Conservation (phyloP, 2,329 filamentous ascomycete species). For the Colletotrichum zoysiae region DNA sequence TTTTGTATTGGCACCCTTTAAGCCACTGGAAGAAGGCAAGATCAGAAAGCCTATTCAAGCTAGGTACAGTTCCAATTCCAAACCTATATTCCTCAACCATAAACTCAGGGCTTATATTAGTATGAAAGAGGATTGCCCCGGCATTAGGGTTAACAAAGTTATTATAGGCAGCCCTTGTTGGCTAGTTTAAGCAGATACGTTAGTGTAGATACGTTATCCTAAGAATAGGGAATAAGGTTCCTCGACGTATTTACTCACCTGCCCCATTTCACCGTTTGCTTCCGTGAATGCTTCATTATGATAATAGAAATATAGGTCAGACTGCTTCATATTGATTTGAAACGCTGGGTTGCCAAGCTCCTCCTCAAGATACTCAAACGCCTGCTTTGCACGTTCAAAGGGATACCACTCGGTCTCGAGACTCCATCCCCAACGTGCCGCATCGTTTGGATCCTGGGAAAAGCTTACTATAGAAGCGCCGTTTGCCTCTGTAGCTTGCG, state of each 20-base stretch:
- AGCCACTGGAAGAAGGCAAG: not conserved
- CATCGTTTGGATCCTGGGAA: not conserved
- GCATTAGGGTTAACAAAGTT: not conserved
- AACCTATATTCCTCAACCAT: not conserved
- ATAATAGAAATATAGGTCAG: not conserved
- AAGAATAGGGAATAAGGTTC: too few species aligned
- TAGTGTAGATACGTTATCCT: not conserved
- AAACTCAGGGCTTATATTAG: not conserved
- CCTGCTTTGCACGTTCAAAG: not conserved
- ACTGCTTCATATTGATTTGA: not conserved
- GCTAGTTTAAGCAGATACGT: not conserved
- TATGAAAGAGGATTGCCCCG: not conserved
- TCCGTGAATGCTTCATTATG: not conserved
- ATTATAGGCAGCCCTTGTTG: not conserved
- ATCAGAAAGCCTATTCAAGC: not conserved
- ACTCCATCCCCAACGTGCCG: not conserved
- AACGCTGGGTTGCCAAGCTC: not conserved
- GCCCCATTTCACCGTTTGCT: not conserved
- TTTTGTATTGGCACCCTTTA: not conserved
- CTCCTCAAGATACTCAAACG: not conserved
- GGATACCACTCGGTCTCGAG: not conserved
- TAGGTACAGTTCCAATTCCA: not conserved
- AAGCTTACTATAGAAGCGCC: not conserved
- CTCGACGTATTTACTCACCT: not conserved
- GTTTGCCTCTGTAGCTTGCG: not conserved